phyloP scores from a whole-genome alignment of 2,329 filamentous ascomycete genomes.

The Aspergillus chevalieri region DNA sequence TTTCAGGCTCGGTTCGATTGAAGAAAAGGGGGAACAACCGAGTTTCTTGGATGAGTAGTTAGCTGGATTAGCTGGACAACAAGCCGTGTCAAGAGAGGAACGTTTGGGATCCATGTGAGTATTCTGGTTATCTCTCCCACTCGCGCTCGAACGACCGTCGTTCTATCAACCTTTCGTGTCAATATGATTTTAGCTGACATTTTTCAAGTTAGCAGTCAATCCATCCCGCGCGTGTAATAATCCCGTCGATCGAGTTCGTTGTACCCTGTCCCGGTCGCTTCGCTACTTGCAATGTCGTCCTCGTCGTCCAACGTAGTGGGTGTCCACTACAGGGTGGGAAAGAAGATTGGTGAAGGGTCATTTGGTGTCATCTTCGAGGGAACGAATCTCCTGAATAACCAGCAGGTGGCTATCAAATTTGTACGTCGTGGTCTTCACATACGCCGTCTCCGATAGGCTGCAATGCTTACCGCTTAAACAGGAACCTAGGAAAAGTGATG shows the following conservation, averaged over 20 bases:
- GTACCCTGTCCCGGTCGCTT: conserved; percentile 7
- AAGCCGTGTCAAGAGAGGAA: not conserved
- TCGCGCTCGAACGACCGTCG: not conserved
- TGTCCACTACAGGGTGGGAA: conserved; percentile 96
- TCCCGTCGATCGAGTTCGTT: conserved; percentile 7
- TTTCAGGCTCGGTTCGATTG: not conserved
- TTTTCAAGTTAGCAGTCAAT: not conserved
- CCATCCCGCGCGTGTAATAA: not conserved
- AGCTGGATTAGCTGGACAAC: not conserved
- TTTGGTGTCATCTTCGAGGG: conserved; percentile 99
- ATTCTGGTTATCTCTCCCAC: too few species aligned
- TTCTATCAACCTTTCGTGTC: not conserved
- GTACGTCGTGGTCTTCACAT: conserved; percentile 50
- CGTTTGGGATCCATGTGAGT: not conserved
- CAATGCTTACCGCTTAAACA: conserved; percentile 30
- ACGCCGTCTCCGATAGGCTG: not conserved
- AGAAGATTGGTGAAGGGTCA: conserved; percentile 98
- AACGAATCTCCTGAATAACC: conserved; percentile 96
- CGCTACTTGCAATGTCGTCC: conserved; percentile 59
- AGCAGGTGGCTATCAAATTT: conserved; percentile 99
- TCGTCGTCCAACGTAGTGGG: conserved; percentile 95
- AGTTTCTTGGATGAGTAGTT: not conserved
- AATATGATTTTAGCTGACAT: not conserved
- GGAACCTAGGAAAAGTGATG: conserved; percentile 98
- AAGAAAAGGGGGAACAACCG: not conserved